Percentiles rank a stretch among this genome's conserved stretches.
phyloP scores from a whole-genome alignment of 257 asterid species.

The Solanum sparsipilum region DNA sequence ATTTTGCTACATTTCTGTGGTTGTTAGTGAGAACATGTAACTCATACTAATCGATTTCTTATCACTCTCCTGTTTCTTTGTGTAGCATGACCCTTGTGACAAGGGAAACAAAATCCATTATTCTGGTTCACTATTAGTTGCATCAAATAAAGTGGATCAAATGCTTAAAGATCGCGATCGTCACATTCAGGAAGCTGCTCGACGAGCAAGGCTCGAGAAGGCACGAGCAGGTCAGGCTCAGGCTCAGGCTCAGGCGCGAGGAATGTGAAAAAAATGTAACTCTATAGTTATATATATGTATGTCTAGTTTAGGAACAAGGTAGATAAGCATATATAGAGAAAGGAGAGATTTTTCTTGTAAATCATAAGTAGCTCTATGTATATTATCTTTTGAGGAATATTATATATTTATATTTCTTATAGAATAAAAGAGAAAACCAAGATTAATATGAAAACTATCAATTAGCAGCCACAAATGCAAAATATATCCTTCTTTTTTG shows the following conservation, averaged over 20 bases:
- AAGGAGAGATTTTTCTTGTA: not conserved
- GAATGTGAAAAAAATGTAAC: constrained; percentile 7
- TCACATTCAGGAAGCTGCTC: constrained; percentile 68
- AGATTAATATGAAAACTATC: not conserved
- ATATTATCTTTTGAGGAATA: not conserved
- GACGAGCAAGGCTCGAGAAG: constrained; percentile 55
- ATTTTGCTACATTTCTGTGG: not conserved
- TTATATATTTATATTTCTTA: not conserved
- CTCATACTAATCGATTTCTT: not conserved
- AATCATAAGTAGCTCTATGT: not conserved
- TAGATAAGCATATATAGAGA: constrained; percentile 1
- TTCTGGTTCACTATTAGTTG: constrained; percentile 62
- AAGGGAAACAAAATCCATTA: constrained; percentile 46
- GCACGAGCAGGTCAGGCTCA: constrained; percentile 25
- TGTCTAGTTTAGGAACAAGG: constrained; percentile 1
- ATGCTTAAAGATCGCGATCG: constrained; percentile 83
- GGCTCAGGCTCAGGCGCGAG: constrained; percentile 23
- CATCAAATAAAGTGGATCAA: constrained; percentile 61
- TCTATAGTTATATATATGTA: not conserved
- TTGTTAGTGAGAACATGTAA: not conserved
- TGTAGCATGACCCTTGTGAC: constrained; percentile 22
- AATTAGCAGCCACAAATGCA: not conserved
- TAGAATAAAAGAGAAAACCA: not conserved
- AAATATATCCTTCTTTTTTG: not conserved
- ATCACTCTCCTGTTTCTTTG: not conserved